Evolutionary conservation across 2,329 filamentous ascomycete genomes (phyloP).

Genomic region (Fusarium tuaranense): DNA sequence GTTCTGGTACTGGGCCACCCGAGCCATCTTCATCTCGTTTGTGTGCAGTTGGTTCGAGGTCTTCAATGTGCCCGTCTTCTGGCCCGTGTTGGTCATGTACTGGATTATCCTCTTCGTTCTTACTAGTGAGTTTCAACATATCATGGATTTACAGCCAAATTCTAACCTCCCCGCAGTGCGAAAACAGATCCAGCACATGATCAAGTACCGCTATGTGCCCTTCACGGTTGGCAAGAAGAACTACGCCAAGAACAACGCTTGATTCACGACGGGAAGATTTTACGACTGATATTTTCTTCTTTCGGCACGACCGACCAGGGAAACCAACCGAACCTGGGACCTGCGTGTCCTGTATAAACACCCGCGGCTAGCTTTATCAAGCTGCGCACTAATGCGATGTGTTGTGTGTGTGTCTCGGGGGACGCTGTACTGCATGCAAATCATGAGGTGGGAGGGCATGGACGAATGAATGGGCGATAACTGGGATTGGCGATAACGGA

Average conservation of each 20-base stretch:
- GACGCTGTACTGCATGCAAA: slow-evolving; percentile 36
- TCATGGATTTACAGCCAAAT: not conserved
- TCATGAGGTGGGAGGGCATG: slow-evolving; percentile 26
- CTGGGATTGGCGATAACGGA: slow-evolving; percentile 33
- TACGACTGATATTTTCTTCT: slow-evolving; percentile 25
- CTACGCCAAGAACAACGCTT: slow-evolving; percentile 75
- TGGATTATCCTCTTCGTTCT: slow-evolving; percentile 97
- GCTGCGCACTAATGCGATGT: slow-evolving; percentile 42
- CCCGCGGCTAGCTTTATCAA: slow-evolving; percentile 39
- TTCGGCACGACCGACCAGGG: slow-evolving; percentile 33
- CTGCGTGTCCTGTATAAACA: slow-evolving; percentile 44
- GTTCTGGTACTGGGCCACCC: slow-evolving; percentile 97
- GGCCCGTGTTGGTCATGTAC: slow-evolving; percentile 98
- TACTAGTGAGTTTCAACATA: slow-evolving; percentile 78
- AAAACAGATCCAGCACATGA: slow-evolving; percentile 99
- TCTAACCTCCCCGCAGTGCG: slow-evolving; percentile 73
- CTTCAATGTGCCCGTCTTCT: slow-evolving; percentile 98
- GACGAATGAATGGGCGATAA: slow-evolving; percentile 17
- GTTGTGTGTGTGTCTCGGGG: slow-evolving; percentile 25
- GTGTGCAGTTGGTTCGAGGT: slow-evolving; percentile 91
- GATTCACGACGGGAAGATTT: slow-evolving; percentile 22
- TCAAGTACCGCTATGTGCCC: slow-evolving; percentile 98
- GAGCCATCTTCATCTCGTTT: slow-evolving; percentile 86
- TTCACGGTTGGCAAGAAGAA: slow-evolving; percentile 92
- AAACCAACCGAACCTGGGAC: slow-evolving; percentile 20